Conservation (phyloP, 306 rosid genomes). For the Rubus parviflorus region DNA sequence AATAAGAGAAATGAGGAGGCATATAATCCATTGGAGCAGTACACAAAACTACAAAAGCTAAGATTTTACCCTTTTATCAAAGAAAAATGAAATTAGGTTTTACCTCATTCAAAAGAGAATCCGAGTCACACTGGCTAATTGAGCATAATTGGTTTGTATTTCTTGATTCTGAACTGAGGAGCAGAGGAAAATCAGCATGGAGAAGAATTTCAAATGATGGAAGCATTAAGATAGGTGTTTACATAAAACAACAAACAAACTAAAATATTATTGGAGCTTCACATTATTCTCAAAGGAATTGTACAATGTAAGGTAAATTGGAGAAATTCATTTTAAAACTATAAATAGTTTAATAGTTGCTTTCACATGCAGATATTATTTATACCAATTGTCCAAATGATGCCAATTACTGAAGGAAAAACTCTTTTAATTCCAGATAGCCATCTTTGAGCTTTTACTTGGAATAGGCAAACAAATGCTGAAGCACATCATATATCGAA, state of each 20-base stretch:
- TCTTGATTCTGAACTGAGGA: conserved; percentile 81
- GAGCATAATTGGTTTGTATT: conserved; percentile 93
- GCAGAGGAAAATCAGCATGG: conserved; percentile 32
- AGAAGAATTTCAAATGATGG: conserved; percentile 6
- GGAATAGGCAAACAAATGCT: background rate
- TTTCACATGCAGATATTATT: conserved; percentile 2
- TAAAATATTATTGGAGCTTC: background rate
- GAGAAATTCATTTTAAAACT: background rate
- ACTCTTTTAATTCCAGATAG: background rate
- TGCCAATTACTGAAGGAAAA: background rate
- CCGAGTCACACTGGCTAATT: conserved; percentile 85
- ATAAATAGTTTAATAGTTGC: background rate
- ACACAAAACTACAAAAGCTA: background rate
- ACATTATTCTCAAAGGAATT: background rate
- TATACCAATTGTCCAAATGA: background rate
- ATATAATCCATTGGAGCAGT: background rate
- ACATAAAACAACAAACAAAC: background rate
- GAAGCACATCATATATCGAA: background rate
- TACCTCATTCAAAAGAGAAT: conserved; percentile 94
- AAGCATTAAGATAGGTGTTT: conserved; percentile 22
- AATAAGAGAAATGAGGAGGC: no score
- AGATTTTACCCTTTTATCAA: background rate
- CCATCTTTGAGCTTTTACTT: background rate
- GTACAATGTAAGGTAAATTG: background rate
- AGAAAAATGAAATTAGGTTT: conserved; percentile 19